Percentiles rank a stretch among this genome's conserved stretches.
These are phyloP conservation scores for Fomitopsis schrenkii DNA, from an alignment of 1,284 basidiomycete genomes.

Conservation along the genomic window DNA sequence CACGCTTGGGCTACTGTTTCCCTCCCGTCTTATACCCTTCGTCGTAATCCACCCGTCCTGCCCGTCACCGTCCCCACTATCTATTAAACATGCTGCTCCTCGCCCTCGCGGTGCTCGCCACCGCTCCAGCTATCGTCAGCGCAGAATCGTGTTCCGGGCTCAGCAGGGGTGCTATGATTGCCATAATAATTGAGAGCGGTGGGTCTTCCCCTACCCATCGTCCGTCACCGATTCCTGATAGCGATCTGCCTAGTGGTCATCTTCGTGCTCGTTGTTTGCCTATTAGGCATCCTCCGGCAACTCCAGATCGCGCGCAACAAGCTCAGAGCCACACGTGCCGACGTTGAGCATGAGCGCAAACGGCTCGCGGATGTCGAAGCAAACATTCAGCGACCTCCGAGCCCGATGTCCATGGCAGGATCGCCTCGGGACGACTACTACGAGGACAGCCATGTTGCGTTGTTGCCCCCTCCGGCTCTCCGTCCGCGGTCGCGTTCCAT, in stretches of 20 bases:
- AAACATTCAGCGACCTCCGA: background rate
- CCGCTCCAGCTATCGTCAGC: background rate
- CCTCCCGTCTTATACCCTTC: background rate
- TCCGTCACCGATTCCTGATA: background rate
- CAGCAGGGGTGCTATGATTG: slow-evolving; percentile 6
- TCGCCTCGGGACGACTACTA: background rate
- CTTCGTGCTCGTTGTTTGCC: background rate
- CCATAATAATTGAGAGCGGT: slow-evolving; percentile 5
- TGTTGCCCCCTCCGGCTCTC: background rate
- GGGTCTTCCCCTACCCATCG: background rate
- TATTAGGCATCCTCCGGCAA: background rate
- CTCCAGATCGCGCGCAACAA: background rate
- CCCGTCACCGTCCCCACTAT: background rate
- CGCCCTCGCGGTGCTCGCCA: background rate
- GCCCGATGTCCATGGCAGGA: background rate
- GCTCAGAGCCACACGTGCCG: background rate
- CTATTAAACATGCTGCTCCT: slow-evolving; percentile 2
- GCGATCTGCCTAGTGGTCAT: background rate
- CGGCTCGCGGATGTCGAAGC: background rate
- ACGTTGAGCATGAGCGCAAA: background rate
- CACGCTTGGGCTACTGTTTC: background rate
- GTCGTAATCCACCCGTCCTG: background rate
- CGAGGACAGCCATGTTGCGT: background rate
- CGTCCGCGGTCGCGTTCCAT: slow-evolving; percentile 3
- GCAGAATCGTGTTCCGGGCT: slow-evolving; percentile 6